These are phyloP conservation scores for Grosmannia clavigera DNA, from an alignment of 2,329 filamentous ascomycete genomes.

Conservation along the genomic window DNA sequence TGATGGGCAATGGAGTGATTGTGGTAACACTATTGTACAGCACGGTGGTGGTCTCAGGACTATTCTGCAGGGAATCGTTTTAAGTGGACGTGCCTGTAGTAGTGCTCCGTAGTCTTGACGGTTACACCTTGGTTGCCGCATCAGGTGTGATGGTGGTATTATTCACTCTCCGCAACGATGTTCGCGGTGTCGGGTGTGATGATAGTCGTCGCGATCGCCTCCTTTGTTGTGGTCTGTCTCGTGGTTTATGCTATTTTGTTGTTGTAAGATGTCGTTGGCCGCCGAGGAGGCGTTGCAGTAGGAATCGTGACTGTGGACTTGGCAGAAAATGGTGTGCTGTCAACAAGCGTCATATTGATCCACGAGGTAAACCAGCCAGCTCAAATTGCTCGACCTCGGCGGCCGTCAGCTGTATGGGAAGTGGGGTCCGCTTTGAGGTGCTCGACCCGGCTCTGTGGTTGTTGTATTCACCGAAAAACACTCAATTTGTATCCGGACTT, in stretches of 20 bases:
- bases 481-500: constrained; percentile 19
- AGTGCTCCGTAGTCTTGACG: background rate
- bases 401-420: constrained; percentile 2
- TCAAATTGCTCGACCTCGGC: constrained; percentile 22
- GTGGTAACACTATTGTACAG: background rate
- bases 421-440: constrained; percentile 37
- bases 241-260: background rate
- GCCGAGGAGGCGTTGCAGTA: background rate
- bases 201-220: background rate
- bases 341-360: constrained; percentile 27
- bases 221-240: background rate
- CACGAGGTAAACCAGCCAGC: constrained; percentile 23
- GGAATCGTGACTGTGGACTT: no score
- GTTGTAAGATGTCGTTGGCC: background rate
- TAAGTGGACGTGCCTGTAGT: background rate
- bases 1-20: background rate
- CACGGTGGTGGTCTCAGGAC: background rate
- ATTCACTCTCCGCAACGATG: background rate
- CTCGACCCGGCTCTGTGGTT: constrained; percentile 29
- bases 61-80: background rate
- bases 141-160: background rate
- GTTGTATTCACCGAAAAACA: constrained; percentile 33
- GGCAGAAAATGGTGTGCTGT: constrained; percentile 22
- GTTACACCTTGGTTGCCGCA: background rate
- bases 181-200: background rate